Conservation (phyloP, 306 rosid species). For the Prunus dulcis region DNA sequence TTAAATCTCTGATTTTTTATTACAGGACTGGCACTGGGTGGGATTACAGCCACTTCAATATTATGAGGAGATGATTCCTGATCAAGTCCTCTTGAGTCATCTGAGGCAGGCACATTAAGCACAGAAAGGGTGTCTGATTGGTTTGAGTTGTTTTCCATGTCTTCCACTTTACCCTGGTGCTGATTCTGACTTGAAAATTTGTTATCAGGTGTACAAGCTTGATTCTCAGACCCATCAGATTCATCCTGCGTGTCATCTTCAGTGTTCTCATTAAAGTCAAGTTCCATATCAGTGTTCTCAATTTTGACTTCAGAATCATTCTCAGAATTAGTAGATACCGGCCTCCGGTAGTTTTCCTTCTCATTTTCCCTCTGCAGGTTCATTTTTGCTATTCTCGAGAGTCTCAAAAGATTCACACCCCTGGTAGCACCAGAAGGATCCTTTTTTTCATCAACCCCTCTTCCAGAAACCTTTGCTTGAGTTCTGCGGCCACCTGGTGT, state of each 20-base stretch:
- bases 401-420: constrained; percentile 80
- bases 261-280: constrained; percentile 80
- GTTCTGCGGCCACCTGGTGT: constrained; percentile 63
- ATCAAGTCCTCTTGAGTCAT: constrained; percentile 47
- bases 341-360: constrained; percentile 95
- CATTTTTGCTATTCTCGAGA: constrained; percentile 86
- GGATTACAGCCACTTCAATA: constrained; percentile 50
- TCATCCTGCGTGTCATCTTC: constrained; percentile 87
- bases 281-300: constrained; percentile 98
- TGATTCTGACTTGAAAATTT: constrained; percentile 41
- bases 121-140: constrained; percentile 46
- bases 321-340: constrained; percentile 54
- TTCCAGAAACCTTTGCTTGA: constrained; percentile 69
- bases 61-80: constrained; percentile 65
- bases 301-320: constrained; percentile 90
- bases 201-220: constrained; percentile 46
- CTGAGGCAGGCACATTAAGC: constrained; percentile 39
- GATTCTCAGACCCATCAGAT: constrained; percentile 56
- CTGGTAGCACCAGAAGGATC: constrained; percentile 50
- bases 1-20: constrained; percentile 62
- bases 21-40: constrained; percentile 72
- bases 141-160: constrained; percentile 40
- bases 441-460: constrained; percentile 62
- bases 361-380: constrained; percentile 92
- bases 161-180: constrained; percentile 54